Evolutionary conservation across 768 basidiomycete species (phyloP).

Genomic region (Tulasnella sp.): DNA sequence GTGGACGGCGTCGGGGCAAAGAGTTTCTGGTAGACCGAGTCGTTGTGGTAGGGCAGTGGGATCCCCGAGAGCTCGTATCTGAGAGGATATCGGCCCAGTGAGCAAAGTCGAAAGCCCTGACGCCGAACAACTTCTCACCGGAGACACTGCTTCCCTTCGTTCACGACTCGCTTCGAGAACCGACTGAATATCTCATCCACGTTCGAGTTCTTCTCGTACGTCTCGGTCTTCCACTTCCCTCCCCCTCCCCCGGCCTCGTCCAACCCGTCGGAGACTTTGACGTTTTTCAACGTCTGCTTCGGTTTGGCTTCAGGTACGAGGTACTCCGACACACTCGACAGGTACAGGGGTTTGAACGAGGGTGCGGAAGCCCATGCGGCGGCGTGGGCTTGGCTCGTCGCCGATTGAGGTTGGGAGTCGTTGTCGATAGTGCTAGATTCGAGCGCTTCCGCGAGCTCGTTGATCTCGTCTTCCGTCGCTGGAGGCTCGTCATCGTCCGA

Average conservation of each 20-base stretch:
- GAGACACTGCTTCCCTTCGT: slow-evolving; percentile 74
- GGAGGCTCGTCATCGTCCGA: background rate
- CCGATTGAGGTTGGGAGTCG: background rate
- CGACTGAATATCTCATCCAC: slow-evolving; percentile 79
- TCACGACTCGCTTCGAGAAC: slow-evolving; percentile 60
- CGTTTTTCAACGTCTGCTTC: slow-evolving; percentile 22
- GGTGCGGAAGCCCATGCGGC: slow-evolving; percentile 22
- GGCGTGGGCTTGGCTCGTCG: background rate
- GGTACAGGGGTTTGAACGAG: slow-evolving; percentile 41
- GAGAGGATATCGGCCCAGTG: background rate
- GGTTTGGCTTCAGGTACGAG: slow-evolving; percentile 42
- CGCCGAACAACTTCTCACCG: slow-evolving; percentile 40
- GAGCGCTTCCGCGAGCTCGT: no score
- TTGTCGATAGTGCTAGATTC: background rate
- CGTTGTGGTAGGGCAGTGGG: slow-evolving; percentile 76
- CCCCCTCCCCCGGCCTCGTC: slow-evolving; percentile 32
- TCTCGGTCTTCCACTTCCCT: slow-evolving; percentile 52
- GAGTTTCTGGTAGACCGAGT: slow-evolving; percentile 55
- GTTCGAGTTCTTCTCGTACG: slow-evolving; percentile 62
- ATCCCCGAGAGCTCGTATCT: slow-evolving; percentile 42
- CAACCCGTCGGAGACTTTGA: slow-evolving; percentile 14
- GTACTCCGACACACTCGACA: slow-evolving; percentile 66
- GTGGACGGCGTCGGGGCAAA: slow-evolving; percentile 47
- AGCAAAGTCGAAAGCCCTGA: background rate
- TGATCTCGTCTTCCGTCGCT: no score